A percentile compares a stretch with the other conserved stretches of the same genome.
phyloP scores from a whole-genome alignment of 495 filamentous ascomycete genomes.

The Lentithecium fluviatile region DNA sequence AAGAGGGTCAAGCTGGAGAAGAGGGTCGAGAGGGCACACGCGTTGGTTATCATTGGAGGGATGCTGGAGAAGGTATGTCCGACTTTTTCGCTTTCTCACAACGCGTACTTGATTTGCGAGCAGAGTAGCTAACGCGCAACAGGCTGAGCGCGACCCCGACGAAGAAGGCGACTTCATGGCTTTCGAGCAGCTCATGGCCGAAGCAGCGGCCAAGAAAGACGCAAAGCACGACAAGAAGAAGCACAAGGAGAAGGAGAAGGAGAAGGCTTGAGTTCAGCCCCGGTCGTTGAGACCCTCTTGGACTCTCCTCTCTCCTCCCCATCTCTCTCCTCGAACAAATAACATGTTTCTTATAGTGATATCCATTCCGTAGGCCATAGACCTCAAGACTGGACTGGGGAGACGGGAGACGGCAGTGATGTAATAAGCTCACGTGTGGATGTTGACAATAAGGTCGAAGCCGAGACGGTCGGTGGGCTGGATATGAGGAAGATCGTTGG shows the following conservation, averaged over 20 bases:
- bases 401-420: neutral
- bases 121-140: slow-evolving; percentile 33
- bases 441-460: no score
- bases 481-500: no score
- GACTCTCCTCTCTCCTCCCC: neutral
- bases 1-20: slow-evolving; percentile 81
- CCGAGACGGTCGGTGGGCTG: no score
- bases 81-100: no score
- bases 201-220: slow-evolving; percentile 89
- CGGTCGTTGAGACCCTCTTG: neutral
- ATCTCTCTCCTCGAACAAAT: neutral
- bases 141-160: slow-evolving; percentile 89
- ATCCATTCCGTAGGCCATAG: neutral
- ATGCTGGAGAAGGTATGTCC: slow-evolving; percentile 77
- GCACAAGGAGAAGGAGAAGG: slow-evolving; percentile 46
- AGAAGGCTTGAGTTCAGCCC: slow-evolving; percentile 19
- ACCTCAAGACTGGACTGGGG: neutral
- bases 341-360: neutral
- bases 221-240: slow-evolving; percentile 69
- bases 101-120: neutral
- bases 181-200: slow-evolving; percentile 96
- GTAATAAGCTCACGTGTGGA: no score
- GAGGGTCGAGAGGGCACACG: slow-evolving; percentile 85
- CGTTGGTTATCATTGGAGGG: slow-evolving; percentile 80
- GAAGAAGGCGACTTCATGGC: slow-evolving; percentile 99